Evolutionary conservation across 1,284 basidiomycete species (phyloP), one percentile per base, ranked within the genome.

Genomic region (Crepidotus sp.): DNA sequence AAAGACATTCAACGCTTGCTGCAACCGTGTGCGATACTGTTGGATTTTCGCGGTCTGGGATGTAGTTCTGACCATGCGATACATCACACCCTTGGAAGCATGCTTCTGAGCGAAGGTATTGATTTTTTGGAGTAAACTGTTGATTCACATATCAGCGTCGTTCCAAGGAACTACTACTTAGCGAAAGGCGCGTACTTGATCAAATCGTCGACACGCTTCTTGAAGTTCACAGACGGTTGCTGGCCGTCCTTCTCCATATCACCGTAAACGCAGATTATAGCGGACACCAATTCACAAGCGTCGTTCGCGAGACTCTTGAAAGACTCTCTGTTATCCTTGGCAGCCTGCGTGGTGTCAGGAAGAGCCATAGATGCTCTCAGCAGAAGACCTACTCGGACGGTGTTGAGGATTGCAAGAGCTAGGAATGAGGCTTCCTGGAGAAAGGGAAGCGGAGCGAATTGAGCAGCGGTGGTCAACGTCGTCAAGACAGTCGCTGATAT

Each of bases 241-340:
- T 17, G 31, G n/a, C 50, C 50, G 25, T 45, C 42, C 36, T 36
- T 46, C 24, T 36, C 46, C 42, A 51, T 38, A 6, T 48, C 46
- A 5, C 45, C 32, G 17, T 45, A 48, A 26, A 45, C 50, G 26
- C 41, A 41, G 32, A 46, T 15, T 3, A 52, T 49, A 3, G 45
- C 50, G 10, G 40, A 43, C 19, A 52, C 50, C 31, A 52, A 36
- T 36, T 52, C 50, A 18, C 44, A 46, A 3, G 50, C 47, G 18
- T 52, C 50, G 13, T 46, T 52, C 4, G 50, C 50, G 10, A 52
- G 45, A 17, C 18, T 10, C 35, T 38, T 49, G 47, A 52, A 52
- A 1, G 36, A 15, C 33, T 52, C 50, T 26, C 46, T 49, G 36
- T 52, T 52, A 29, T 52, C 45, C 14, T 37, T 46, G 3, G 45